A percentile compares a stretch with the other conserved stretches of the same genome.
Conservation (phyloP, 2,329 filamentous ascomycete species). For the Xylariaceae sp. region DNA sequence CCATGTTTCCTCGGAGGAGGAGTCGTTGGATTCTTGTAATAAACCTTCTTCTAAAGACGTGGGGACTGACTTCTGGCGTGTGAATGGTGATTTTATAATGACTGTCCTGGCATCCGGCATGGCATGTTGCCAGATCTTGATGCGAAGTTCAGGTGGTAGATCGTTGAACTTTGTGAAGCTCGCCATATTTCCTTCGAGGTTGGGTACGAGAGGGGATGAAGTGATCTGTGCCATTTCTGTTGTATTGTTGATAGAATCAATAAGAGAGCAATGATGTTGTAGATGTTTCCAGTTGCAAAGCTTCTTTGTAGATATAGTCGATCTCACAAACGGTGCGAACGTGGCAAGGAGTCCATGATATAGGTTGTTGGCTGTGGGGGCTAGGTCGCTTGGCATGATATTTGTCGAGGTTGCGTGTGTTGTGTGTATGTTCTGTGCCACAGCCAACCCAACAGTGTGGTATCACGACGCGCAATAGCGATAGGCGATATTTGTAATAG, state of each 20-base stretch:
- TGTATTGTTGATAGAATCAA: slow-evolving; percentile 19
- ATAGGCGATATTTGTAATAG: too few relatives aligned
- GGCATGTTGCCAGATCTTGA: slow-evolving; percentile 32
- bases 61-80: slow-evolving; percentile 9
- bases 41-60: slow-evolving; percentile 27
- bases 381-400: slow-evolving; percentile 17
- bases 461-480: too few relatives aligned
- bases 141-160: slow-evolving; percentile 31
- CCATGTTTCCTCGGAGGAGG: slow-evolving; percentile 29
- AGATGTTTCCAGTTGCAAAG: slow-evolving; percentile 19
- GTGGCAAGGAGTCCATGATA: slow-evolving; percentile 23
- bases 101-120: slow-evolving; percentile 30
- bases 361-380: slow-evolving; percentile 13
- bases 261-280: slow-evolving; percentile 20
- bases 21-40: slow-evolving; percentile 7
- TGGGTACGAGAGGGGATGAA: slow-evolving; percentile 12
- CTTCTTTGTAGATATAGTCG: slow-evolving; percentile 15
- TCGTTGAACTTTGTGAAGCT: slow-evolving; percentile 28
- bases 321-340: slow-evolving; percentile 19
- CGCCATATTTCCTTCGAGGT: slow-evolving; percentile 9
- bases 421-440: too few relatives aligned
- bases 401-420: too few relatives aligned
- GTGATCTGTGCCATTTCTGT: slow-evolving; percentile 25
- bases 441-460: neutral
- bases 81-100: slow-evolving; percentile 25